phyloP scores from a whole-genome alignment of 495 filamentous ascomycete species.

The Ramalina intermedia region DNA sequence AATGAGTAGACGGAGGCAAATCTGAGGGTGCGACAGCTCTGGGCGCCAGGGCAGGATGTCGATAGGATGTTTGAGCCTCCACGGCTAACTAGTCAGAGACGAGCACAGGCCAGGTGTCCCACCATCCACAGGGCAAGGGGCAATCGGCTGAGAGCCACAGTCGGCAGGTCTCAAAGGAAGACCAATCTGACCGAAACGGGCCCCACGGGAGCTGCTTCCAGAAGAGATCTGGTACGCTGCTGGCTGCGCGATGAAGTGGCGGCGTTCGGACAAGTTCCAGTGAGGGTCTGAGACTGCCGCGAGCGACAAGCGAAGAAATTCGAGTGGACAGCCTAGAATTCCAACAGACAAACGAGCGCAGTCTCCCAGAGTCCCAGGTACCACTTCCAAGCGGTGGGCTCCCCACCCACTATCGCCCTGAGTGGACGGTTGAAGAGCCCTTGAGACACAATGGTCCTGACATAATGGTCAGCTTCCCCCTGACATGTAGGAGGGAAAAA shows the following conservation, averaged over 20 bases:
- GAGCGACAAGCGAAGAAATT: slow-evolving; percentile 16
- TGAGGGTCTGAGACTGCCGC: slow-evolving; percentile 12
- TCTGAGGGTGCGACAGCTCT: slow-evolving; percentile 1
- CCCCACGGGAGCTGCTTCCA: slow-evolving; percentile 2
- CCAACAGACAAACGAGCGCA: not conserved
- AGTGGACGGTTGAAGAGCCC: no score
- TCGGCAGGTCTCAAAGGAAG: slow-evolving; percentile 3
- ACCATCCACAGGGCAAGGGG: slow-evolving; percentile 4
- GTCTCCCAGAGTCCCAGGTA: not conserved
- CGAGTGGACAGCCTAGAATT: slow-evolving; percentile 15
- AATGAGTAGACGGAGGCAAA: slow-evolving; percentile 7
- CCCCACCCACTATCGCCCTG: not conserved
- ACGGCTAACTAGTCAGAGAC: slow-evolving; percentile 9
- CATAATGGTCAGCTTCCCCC: no score
- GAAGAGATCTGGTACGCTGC: slow-evolving; percentile 5
- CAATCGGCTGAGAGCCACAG: not conserved
- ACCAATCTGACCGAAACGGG: slow-evolving; percentile 6
- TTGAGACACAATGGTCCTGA: no score
- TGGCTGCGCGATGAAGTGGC: slow-evolving; percentile 6
- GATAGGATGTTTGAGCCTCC: slow-evolving; percentile 14
- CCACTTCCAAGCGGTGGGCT: slow-evolving; percentile 1
- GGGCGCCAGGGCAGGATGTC: slow-evolving; percentile 12
- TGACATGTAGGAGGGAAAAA: no score
- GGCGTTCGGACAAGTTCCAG: slow-evolving; percentile 5
- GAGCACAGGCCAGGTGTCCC: slow-evolving; percentile 11